phyloP scores from a whole-genome alignment of 106 monocot genomes.

The Vanilla planifolia region DNA sequence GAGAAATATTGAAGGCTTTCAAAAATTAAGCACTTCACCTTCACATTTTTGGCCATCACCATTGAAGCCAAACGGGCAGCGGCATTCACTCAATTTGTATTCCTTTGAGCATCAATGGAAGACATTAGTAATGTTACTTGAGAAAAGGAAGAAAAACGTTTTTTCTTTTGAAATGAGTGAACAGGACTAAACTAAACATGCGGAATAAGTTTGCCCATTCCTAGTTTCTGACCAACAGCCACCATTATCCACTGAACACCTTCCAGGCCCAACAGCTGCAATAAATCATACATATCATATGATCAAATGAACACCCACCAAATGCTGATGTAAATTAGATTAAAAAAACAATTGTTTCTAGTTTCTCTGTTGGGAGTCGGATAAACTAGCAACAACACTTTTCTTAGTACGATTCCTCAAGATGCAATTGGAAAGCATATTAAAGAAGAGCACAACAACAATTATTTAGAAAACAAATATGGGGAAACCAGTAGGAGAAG shows the following conservation, averaged over 20 bases:
- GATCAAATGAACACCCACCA: too few relatives aligned
- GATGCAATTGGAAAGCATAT: too few relatives aligned
- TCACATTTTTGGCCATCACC: constrained; percentile 71
- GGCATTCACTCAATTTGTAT: constrained; percentile 45
- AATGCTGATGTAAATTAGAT: too few relatives aligned
- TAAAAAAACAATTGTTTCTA: too few relatives aligned
- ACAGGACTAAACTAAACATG: constrained; percentile 61
- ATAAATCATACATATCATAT: not conserved
- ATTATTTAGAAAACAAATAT: too few relatives aligned
- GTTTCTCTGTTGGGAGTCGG: too few relatives aligned
- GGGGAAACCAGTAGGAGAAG: too few relatives aligned
- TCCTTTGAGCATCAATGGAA: constrained; percentile 33
- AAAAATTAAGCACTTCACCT: constrained; percentile 35
- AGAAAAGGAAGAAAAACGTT: not conserved
- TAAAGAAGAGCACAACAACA: too few relatives aligned
- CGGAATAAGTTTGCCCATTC: constrained; percentile 44
- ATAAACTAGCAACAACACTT: too few relatives aligned
- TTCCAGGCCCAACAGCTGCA: constrained; percentile 88
- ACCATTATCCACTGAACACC: constrained; percentile 67
- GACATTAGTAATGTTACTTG: not conserved
- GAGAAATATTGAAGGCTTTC: not conserved
- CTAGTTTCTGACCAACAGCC: constrained; percentile 78
- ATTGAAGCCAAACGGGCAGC: constrained; percentile 71
- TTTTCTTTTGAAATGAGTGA: not conserved
- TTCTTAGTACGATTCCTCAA: too few relatives aligned